phyloP scores from a whole-genome alignment of 129 eudicot genomes.

The Smallanthus sonchifolius region DNA sequence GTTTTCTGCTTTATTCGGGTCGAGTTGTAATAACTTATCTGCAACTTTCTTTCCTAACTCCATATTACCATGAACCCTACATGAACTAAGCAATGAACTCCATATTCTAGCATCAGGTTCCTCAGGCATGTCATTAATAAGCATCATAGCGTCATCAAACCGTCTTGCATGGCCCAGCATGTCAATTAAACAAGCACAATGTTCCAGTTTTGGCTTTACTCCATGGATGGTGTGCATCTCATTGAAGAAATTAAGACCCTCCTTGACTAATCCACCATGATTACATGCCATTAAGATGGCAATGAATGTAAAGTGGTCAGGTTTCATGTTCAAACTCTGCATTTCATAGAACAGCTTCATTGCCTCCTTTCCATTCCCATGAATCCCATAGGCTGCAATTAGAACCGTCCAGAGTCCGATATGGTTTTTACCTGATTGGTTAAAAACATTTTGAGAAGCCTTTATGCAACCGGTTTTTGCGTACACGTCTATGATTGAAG shows the following conservation, averaged over 20 bases:
- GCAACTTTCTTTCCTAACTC: constrained; percentile 43
- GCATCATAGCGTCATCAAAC: constrained; percentile 43
- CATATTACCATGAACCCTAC: constrained; percentile 46
- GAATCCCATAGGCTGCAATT: constrained; percentile 58
- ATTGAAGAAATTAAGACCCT: constrained; percentile 40
- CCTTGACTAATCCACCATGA: constrained; percentile 52
- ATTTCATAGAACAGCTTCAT: constrained; percentile 37
- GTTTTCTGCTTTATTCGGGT: constrained; percentile 49
- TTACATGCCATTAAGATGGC: constrained; percentile 53
- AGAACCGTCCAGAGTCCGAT: constrained; percentile 49
- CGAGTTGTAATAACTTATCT: constrained; percentile 36
- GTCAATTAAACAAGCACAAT: constrained; percentile 62
- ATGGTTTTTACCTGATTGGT: constrained; percentile 32
- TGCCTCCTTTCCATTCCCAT: constrained; percentile 47
- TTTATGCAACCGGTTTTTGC: constrained; percentile 54
- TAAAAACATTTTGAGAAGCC: constrained; percentile 39
- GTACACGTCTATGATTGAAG: constrained; percentile 61
- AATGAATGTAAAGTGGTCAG: constrained; percentile 49
- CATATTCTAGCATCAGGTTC: constrained; percentile 55
- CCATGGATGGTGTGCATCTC: constrained; percentile 44
- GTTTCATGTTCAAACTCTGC: constrained; percentile 39
- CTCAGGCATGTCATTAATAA: constrained; percentile 41
- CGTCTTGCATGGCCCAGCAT: constrained; percentile 60
- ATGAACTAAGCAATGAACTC: constrained; percentile 58
- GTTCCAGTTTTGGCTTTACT: constrained; percentile 52